Conservation (phyloP, 495 filamentous ascomycete species). For the Penicillium roqueforti region DNA sequence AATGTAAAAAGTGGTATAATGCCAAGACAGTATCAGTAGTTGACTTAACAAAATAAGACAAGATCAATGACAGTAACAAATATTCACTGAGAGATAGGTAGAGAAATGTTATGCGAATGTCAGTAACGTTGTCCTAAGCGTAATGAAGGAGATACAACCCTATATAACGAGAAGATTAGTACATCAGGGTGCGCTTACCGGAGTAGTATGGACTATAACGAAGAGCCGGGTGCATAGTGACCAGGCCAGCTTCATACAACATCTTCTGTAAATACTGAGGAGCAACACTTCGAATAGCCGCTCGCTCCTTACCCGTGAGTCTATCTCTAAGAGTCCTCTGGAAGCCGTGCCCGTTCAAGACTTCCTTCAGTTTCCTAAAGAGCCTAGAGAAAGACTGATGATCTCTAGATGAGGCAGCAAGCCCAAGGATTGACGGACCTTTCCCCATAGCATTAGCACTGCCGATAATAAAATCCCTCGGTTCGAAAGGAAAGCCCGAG, state of each 20-base stretch:
- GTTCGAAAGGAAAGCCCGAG: not conserved
- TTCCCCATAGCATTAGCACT: not conserved
- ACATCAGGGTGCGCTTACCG: not conserved
- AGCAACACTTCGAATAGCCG: conserved; percentile 1
- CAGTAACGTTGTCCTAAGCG: not conserved
- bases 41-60: too few species aligned
- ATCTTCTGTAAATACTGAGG: not conserved
- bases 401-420: not conserved
- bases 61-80: too few species aligned
- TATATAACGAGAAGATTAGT: not conserved
- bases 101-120: not conserved
- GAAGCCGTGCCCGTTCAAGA: not conserved
- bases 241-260: not conserved
- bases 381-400: not conserved
- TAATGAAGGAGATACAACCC: not conserved
- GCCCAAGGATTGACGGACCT: not conserved
- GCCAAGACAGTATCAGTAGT: not conserved
- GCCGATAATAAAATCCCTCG: not conserved
- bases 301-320: not conserved
- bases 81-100: too few species aligned
- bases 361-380: not conserved
- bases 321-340: not conserved
- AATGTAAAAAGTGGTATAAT: not conserved
- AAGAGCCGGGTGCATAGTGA: not conserved
- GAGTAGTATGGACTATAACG: not conserved